Conservation (phyloP, 2,329 filamentous ascomycete genomes). For the Penicillium sp. region DNA sequence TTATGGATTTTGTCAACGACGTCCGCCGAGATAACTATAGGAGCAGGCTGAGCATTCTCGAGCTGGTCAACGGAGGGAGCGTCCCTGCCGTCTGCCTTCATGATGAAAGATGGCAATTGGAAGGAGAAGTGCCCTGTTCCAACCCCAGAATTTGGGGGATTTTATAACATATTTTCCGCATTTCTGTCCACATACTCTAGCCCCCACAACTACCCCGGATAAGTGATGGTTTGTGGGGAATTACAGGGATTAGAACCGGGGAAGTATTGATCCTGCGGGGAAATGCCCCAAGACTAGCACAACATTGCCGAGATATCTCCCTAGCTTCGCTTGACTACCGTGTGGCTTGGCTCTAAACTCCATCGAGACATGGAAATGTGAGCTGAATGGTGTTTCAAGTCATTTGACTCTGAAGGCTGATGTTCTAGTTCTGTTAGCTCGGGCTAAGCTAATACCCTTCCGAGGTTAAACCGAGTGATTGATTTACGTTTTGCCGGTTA, state of each 20-base stretch:
- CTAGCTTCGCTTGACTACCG: neutral
- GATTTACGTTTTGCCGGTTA: neutral
- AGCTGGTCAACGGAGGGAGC: neutral
- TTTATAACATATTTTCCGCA: neutral
- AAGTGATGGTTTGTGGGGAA: neutral
- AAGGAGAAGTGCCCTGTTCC: neutral
- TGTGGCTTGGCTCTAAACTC: neutral
- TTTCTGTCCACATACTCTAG: neutral
- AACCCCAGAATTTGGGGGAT: neutral
- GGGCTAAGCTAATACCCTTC: neutral
- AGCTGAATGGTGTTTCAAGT: neutral
- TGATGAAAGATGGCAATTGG: neutral
- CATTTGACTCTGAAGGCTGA: neutral
- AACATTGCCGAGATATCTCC: neutral
- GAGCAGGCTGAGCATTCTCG: neutral
- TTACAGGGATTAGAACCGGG: neutral
- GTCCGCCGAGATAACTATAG: neutral
- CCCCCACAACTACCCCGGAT: neutral
- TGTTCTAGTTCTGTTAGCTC: neutral
- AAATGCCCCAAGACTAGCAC: neutral
- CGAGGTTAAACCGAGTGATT: neutral
- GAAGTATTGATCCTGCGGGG: neutral
- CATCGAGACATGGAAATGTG: neutral
- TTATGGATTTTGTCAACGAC: neutral
- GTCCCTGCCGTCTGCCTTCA: neutral